These are phyloP conservation scores for Seiridium cupressi DNA, from an alignment of 2,329 filamentous ascomycete species.

Conservation along the genomic window DNA sequence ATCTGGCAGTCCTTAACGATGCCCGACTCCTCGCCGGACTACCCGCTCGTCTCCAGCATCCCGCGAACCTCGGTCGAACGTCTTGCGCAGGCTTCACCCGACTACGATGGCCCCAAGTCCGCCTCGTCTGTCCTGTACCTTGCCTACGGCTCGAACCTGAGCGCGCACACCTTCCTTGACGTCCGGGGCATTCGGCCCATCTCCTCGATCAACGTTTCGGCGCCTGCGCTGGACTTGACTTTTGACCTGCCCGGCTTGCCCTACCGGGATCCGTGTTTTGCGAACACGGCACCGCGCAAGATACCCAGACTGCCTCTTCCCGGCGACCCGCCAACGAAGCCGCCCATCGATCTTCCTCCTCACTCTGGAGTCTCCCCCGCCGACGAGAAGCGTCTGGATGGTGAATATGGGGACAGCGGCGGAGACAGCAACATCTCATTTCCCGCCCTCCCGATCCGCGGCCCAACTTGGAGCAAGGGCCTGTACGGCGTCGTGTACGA, in stretches of 20 bases:
- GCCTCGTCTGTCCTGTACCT: conserved; percentile 67
- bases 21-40: conserved; percentile 1
- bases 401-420: conserved; percentile 4
- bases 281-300: conserved; percentile 69
- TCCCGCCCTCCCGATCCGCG: conserved; percentile 33
- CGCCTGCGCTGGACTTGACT: conserved; percentile 73
- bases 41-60: conserved; percentile 29
- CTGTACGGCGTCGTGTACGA: conserved; percentile 95
- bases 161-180: conserved; percentile 75
- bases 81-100: conserved; percentile 31
- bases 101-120: conserved; percentile 13
- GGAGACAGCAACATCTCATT: neutral
- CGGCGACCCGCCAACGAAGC: conserved; percentile 24
- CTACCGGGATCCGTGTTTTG: conserved; percentile 89
- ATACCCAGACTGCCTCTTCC: conserved; percentile 37
- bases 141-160: conserved; percentile 91
- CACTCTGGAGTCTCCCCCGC: conserved; percentile 21
- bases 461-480: conserved; percentile 70
- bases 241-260: conserved; percentile 86
- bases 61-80: conserved; percentile 35
- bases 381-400: conserved; percentile 14
- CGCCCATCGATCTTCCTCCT: conserved; percentile 26
- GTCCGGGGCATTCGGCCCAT: conserved; percentile 77
- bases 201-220: conserved; percentile 77
- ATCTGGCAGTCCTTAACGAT: neutral